Evolutionary conservation across 805 yeast genomes (phyloP).

Genomic region (Lachancea cidri): DNA sequence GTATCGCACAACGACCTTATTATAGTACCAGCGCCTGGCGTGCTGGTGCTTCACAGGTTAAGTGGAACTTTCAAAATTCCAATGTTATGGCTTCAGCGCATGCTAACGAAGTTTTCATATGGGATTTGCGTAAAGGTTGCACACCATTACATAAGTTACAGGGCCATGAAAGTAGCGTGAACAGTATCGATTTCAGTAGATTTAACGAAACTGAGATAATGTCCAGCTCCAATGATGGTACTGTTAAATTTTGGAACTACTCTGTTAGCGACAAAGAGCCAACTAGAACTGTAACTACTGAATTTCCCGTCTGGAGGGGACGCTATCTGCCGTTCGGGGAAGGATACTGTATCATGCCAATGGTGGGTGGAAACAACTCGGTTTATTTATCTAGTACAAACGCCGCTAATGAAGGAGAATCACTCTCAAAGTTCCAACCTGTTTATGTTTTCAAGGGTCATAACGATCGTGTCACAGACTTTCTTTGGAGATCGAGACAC

Average conservation of each 20-base stretch:
- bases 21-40: slow-evolving; percentile 88
- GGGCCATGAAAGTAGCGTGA: slow-evolving; percentile 83
- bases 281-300: slow-evolving; percentile 56
- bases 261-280: slow-evolving; percentile 41
- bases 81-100: slow-evolving; percentile 82
- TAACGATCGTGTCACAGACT: slow-evolving; percentile 77
- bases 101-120: slow-evolving; percentile 69
- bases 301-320: slow-evolving; percentile 86
- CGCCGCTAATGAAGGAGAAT: slow-evolving; percentile 12
- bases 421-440: slow-evolving; percentile 43
- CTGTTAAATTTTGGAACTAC: slow-evolving; percentile 79
- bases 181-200: slow-evolving; percentile 80
- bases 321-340: slow-evolving; percentile 84
- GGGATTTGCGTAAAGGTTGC: slow-evolving; percentile 88
- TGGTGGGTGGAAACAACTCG: slow-evolving; percentile 70
- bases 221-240: slow-evolving; percentile 81
- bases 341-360: slow-evolving; percentile 85
- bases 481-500: slow-evolving; percentile 75
- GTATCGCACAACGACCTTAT: slow-evolving; percentile 71
- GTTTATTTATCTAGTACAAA: slow-evolving; percentile 30
- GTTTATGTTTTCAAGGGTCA: slow-evolving; percentile 72
- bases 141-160: slow-evolving; percentile 58
- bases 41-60: slow-evolving; percentile 91
- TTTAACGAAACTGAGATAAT: slow-evolving; percentile 55
- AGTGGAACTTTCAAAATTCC: slow-evolving; percentile 80